Conservation (phyloP, 345 rosid genomes). For the Brassica carinata region DNA sequence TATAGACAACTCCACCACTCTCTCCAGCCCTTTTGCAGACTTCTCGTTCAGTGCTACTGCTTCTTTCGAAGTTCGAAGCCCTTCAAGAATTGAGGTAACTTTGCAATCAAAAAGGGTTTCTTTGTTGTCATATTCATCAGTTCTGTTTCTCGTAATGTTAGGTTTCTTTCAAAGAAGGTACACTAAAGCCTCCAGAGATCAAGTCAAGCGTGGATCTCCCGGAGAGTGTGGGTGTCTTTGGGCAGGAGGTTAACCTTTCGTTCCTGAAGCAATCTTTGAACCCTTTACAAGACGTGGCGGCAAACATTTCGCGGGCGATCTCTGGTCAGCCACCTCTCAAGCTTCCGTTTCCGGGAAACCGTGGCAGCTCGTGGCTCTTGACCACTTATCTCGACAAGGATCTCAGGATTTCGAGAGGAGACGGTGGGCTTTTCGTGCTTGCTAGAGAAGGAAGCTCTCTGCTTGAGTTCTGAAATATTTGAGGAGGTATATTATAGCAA, state of each 20-base stretch:
- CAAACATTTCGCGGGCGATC: slow-evolving; percentile 62
- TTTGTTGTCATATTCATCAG: not conserved
- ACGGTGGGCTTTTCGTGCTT: slow-evolving; percentile 94
- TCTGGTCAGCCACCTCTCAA: slow-evolving; percentile 85
- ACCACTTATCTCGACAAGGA: slow-evolving; percentile 86
- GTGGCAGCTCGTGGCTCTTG: slow-evolving; percentile 79
- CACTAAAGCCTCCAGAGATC: slow-evolving; percentile 78
- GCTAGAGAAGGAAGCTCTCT: slow-evolving; percentile 89
- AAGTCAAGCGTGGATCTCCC: slow-evolving; percentile 80
- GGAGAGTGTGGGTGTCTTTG: slow-evolving; percentile 59
- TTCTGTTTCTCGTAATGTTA: slow-evolving; percentile 28
- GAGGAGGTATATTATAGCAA: slow-evolving; percentile 40
- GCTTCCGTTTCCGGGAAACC: slow-evolving; percentile 79
- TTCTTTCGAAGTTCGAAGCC: slow-evolving; percentile 72
- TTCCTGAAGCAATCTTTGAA: slow-evolving; percentile 74
- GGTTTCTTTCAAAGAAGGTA: slow-evolving; percentile 92
- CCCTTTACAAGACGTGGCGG: slow-evolving; percentile 77
- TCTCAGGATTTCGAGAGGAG: slow-evolving; percentile 90
- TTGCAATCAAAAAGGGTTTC: not conserved
- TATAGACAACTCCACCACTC: slow-evolving; percentile 65
- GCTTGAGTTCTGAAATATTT: slow-evolving; percentile 44
- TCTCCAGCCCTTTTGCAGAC: slow-evolving; percentile 80
- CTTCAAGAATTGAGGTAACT: slow-evolving; percentile 83
- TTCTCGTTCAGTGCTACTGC: slow-evolving; percentile 89
- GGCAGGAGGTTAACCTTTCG: slow-evolving; percentile 68